Evolutionary conservation across 331 rosid genomes (phyloP).

Genomic region (Spiraea crenata): DNA sequence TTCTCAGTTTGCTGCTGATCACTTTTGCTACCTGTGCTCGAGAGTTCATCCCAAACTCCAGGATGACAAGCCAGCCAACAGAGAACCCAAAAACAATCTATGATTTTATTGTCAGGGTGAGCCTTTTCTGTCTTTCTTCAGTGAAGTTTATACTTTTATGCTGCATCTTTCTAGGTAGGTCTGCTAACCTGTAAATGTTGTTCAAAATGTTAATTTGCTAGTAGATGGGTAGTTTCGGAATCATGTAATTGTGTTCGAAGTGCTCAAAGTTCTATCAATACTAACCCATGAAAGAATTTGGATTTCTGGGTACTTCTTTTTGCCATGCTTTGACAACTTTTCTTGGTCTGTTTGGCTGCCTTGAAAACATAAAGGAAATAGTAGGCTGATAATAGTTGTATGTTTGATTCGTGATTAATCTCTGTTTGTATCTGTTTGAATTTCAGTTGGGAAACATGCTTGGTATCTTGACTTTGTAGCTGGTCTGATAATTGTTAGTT

Average conservation of each 20-base stretch:
- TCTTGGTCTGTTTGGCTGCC: background rate
- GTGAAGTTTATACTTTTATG: background rate
- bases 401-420: background rate
- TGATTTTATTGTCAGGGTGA: constrained; percentile 55
- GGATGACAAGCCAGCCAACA: constrained; percentile 41
- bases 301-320: background rate
- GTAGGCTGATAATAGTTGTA: background rate
- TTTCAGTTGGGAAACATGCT: background rate
- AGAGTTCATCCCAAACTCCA: background rate
- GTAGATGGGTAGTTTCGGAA: background rate
- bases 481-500: background rate
- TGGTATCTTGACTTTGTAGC: background rate
- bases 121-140: background rate
- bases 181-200: constrained; percentile 4
- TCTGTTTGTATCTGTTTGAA: background rate
- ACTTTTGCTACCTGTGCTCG: background rate
- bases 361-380: background rate
- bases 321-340: background rate
- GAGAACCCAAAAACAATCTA: constrained; percentile 35
- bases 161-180: background rate
- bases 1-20: background rate
- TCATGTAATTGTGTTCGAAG: background rate
- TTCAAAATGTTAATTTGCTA: background rate
- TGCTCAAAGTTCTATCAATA: background rate
- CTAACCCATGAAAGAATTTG: background rate